Evolutionary conservation across 495 filamentous ascomycete species (phyloP).

Genomic region (Evansstolkia leycettana): DNA sequence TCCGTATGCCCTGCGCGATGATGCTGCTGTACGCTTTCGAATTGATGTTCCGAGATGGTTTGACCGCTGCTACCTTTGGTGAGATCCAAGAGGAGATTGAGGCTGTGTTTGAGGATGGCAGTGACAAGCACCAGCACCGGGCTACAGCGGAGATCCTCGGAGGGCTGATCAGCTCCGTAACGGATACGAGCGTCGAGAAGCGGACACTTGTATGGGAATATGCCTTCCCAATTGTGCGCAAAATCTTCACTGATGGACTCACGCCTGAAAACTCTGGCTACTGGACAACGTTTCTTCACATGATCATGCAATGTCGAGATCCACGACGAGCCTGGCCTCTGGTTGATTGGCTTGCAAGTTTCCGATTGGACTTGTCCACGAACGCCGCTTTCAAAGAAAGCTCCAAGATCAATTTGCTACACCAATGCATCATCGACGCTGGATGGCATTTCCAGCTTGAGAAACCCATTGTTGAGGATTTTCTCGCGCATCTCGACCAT

Average conservation of each 20-base stretch:
- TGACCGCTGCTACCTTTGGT: constrained; percentile 66
- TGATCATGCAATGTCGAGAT: constrained; percentile 73
- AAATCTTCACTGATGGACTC: constrained; percentile 76
- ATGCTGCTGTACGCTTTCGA: constrained; percentile 83
- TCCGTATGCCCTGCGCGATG: constrained; percentile 74
- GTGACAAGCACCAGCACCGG: constrained; percentile 95
- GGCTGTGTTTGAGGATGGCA: constrained; percentile 75
- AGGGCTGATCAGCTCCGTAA: constrained; percentile 62
- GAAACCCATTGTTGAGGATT: constrained; percentile 82
- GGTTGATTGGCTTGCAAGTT: constrained; percentile 69
- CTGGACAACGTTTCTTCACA: constrained; percentile 87
- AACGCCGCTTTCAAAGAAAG: constrained; percentile 99
- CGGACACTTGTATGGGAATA: constrained; percentile 74
- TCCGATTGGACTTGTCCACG: constrained; percentile 84
- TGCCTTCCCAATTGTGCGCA: constrained; percentile 75
- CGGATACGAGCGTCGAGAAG: constrained; percentile 55
- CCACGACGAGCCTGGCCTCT: constrained; percentile 78
- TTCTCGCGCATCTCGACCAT: constrained; percentile 84
- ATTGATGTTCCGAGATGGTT: constrained; percentile 57
- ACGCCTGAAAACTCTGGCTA: constrained; percentile 91
- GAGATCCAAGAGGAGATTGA: constrained; percentile 73
- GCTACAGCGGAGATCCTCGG: constrained; percentile 92
- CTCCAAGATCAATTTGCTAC: constrained; percentile 84
- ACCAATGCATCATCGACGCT: constrained; percentile 73
- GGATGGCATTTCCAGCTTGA: constrained; percentile 96